Evolutionary conservation across 2,329 filamentous ascomycete genomes (phyloP).

Genomic region (Xylariaceae sp.): DNA sequence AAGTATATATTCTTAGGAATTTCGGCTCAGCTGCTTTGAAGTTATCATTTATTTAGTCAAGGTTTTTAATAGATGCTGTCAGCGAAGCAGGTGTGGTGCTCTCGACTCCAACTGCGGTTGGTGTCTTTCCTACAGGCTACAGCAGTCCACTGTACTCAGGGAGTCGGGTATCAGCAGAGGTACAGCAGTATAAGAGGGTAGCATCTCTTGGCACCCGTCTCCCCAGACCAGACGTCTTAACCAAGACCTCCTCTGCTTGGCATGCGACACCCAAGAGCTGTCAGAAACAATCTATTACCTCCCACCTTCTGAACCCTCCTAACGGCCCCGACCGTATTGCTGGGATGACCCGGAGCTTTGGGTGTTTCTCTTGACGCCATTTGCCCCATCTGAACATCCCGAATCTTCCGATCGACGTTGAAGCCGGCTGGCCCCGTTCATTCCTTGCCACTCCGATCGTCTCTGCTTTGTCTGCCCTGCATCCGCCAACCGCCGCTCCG

Average conservation of each 20-base stretch:
- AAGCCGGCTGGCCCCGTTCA: slow-evolving; percentile 12
- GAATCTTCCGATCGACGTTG: background rate
- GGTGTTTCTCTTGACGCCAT: slow-evolving; percentile 8
- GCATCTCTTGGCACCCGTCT: slow-evolving; percentile 28
- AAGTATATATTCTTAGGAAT: no score
- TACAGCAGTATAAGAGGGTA: slow-evolving; percentile 3
- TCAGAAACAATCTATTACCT: slow-evolving; percentile 19
- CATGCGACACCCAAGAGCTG: slow-evolving; percentile 29
- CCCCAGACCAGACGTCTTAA: slow-evolving; percentile 19
- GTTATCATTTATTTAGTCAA: no score
- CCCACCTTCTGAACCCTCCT: slow-evolving; percentile 8
- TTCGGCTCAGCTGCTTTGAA: no score
- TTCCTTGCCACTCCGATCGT: background rate
- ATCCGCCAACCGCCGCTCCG: background rate
- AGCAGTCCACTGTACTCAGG: slow-evolving; percentile 1
- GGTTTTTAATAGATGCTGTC: no score
- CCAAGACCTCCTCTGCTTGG: slow-evolving; percentile 28
- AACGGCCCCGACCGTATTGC: slow-evolving; percentile 14
- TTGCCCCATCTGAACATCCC: slow-evolving; percentile 5
- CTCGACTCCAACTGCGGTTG: no score
- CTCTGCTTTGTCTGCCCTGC: background rate
- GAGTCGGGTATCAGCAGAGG: background rate
- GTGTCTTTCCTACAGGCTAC: no score
- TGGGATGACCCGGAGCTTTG: slow-evolving; percentile 16
- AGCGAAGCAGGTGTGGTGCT: no score